Percentiles rank a stretch among this genome's conserved stretches.
Evolutionary conservation across 257 asterid species (phyloP).

Genomic region (Penstemon newberryi): DNA sequence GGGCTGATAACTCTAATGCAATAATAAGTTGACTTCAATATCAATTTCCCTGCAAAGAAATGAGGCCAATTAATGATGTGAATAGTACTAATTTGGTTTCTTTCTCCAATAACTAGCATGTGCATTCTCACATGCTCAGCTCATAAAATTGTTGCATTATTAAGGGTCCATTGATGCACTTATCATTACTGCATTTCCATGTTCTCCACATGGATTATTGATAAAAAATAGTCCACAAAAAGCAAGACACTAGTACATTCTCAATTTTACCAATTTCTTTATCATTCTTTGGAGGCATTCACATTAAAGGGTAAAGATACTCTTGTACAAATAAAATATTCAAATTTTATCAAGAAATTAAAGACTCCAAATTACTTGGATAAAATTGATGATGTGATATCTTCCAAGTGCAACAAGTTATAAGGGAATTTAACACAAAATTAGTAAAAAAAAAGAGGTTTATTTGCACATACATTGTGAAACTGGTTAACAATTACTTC

Average conservation of each 20-base stretch:
- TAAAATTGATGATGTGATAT: too few relatives aligned
- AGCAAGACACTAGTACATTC: too few relatives aligned
- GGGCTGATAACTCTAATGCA: too few relatives aligned
- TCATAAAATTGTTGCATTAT: constrained; percentile 35
- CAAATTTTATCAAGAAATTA: too few relatives aligned
- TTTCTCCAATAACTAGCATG: constrained; percentile 48
- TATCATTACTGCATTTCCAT: constrained; percentile 33
- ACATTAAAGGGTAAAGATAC: not conserved
- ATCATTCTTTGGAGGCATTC: not conserved
- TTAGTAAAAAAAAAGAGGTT: too few relatives aligned
- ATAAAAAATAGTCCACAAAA: constrained; percentile 8
- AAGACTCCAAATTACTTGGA: too few relatives aligned
- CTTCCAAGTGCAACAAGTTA: too few relatives aligned
- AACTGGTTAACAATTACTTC: too few relatives aligned
- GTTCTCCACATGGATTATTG: constrained; percentile 49
- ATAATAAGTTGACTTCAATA: too few relatives aligned
- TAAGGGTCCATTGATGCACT: constrained; percentile 30
- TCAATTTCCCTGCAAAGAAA: not conserved
- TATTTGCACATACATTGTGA: too few relatives aligned
- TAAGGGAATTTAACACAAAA: too few relatives aligned
- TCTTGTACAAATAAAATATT: not conserved
- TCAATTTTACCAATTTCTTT: not conserved
- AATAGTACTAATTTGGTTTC: constrained; percentile 29
- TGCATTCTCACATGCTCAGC: constrained; percentile 51
- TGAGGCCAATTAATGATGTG: constrained; percentile 36